Conservation (phyloP, 1,284 basidiomycete species). For the Malassezia nana region DNA sequence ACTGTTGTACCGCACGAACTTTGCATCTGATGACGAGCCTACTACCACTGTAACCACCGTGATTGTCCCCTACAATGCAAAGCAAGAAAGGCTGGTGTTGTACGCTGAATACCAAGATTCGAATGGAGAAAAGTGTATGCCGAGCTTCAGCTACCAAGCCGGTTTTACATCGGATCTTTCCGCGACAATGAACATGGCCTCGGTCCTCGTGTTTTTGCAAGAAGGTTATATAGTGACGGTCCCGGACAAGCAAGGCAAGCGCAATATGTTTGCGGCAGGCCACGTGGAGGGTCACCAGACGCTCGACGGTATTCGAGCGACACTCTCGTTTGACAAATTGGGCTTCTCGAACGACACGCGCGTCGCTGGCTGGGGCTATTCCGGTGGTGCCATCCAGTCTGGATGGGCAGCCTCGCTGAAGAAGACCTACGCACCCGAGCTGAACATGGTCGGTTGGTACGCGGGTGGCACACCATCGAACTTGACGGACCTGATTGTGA, state of each 20-base stretch:
- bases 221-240: conserved; percentile 31
- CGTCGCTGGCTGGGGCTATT: conserved; percentile 25
- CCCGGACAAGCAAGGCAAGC: conserved; percentile 28
- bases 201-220: background rate
- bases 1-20: conserved; percentile 23
- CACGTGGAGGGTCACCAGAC: conserved; percentile 24
- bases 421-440: conserved; percentile 24
- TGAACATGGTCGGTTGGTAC: conserved; percentile 28
- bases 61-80: conserved; percentile 20
- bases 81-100: conserved; percentile 24
- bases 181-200: background rate
- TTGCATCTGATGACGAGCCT: background rate
- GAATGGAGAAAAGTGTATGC: conserved; percentile 24
- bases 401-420: conserved; percentile 23
- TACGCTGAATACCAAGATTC: conserved; percentile 22
- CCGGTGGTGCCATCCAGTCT: conserved; percentile 28
- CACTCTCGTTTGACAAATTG: background rate
- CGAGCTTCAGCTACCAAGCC: conserved; percentile 19
- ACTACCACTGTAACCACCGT: conserved; percentile 26
- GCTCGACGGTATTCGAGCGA: conserved; percentile 27
- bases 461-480: conserved; percentile 36
- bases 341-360: conserved; percentile 14
- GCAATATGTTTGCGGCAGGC: conserved; percentile 25
- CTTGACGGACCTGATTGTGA: background rate
- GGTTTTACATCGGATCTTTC: background rate